phyloP scores from a whole-genome alignment of 176 grass and related monocot genomes.

The Triticum urartu region DNA sequence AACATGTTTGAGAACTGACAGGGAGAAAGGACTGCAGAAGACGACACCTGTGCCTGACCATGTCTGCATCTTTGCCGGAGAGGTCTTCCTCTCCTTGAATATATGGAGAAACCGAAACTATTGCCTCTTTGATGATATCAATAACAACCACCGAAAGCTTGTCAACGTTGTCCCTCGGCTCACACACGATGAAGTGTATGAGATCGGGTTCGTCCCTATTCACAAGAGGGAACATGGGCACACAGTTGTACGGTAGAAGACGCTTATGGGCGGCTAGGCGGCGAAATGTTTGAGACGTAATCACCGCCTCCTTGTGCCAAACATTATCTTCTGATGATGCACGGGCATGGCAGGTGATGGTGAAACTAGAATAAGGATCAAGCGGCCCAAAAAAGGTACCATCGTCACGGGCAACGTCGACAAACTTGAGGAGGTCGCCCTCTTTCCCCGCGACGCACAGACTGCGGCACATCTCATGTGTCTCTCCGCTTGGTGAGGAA shows the following conservation, averaged over 20 bases:
- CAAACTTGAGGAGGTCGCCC: not conserved
- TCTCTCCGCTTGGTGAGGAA: not conserved
- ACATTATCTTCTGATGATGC: not conserved
- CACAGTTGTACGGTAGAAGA: rapidly evolving
- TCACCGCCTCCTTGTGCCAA: not conserved
- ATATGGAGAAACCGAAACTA: not conserved
- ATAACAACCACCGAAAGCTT: not conserved
- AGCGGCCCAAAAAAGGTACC: not conserved
- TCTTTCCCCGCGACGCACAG: not conserved
- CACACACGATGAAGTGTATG: not conserved
- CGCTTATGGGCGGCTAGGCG: not conserved
- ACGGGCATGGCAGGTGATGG: not conserved
- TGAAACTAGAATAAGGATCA: not conserved
- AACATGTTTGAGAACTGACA: not conserved
- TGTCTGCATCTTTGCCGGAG: not conserved
- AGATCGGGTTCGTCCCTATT: not conserved
- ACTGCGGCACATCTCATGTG: not conserved
- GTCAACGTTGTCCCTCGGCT: not conserved
- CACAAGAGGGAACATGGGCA: not conserved
- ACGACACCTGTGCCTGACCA: not conserved
- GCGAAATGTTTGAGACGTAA: not conserved
- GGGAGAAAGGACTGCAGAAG: not conserved
- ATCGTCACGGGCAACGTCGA: not conserved
- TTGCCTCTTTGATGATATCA: not conserved
- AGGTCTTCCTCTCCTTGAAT: constrained; percentile 3